A percentile compares a stretch with the other conserved stretches of the same genome.
Conservation (phyloP, 2,329 filamentous ascomycete genomes). For the Claviceps purpurea region DNA sequence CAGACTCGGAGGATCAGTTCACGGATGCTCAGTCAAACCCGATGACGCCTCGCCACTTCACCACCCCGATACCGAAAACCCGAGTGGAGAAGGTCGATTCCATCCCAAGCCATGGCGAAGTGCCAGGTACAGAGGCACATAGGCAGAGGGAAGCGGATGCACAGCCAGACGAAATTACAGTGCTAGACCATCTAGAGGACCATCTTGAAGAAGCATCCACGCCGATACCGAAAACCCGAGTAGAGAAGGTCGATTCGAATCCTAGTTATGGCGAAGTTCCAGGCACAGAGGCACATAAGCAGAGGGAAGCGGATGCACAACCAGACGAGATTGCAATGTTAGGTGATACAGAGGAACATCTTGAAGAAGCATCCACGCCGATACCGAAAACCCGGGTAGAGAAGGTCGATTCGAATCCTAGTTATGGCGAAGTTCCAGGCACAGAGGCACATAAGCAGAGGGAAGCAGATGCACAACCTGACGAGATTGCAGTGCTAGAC, state of each 20-base stretch:
- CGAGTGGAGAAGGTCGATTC: conserved; percentile 46
- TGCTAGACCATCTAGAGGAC: no score
- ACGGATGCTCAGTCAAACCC: conserved; percentile 48
- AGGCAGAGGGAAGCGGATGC: conserved; percentile 42
- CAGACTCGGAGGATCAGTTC: conserved; percentile 58
- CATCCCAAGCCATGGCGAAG: conserved; percentile 39
- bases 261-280: conserved; percentile 46
- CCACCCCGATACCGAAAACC: conserved; percentile 43
- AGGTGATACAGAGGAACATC: no score
- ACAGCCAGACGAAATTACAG: conserved; percentile 30
- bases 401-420: conserved; percentile 36
- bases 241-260: conserved; percentile 43
- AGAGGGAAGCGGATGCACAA: conserved; percentile 42
- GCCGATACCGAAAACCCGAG: conserved; percentile 43
- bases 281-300: conserved; percentile 43
- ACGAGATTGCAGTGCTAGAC: conserved; percentile 41
- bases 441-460: conserved; percentile 44
- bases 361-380: conserved; percentile 23
- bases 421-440: conserved; percentile 48
- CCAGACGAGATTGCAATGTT: conserved; percentile 27
- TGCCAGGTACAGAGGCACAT: conserved; percentile 47
- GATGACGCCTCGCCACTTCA: conserved; percentile 24
- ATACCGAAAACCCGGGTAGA: conserved; percentile 47
- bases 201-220: conserved; percentile 16
- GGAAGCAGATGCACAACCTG: conserved; percentile 43